Base-by-base conservation (phyloP, 2,329 filamentous ascomycete species). In the Trichoderma sp. region DNA sequence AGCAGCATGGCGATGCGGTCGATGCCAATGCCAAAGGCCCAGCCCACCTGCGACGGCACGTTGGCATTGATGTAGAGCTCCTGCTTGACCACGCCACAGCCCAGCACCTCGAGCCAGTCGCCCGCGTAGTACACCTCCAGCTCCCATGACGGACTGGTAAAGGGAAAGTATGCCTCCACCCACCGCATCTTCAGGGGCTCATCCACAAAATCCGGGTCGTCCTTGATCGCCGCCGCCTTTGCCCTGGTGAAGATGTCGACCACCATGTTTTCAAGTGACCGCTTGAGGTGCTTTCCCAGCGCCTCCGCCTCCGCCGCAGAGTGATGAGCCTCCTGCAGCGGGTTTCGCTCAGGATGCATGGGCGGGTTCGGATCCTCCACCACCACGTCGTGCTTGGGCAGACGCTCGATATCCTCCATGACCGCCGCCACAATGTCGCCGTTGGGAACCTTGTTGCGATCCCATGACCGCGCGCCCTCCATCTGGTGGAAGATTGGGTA, bases 401-500 rank as follows among this genome's bases (percentile, higher is more conserved):
- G 84, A 64, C 80, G 84, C 64, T 88, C 86, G 32, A 96, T 73
- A 75, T 97, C 92, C 39, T 84, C 84, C 81, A 85, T 87, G 8
- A 98, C 89, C 13, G 87, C 86, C 17, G 87, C 82, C 1, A 86
- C 86, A 19, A 93, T 77, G 71, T 90, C 85, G 19, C 83, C 84
- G 69, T 79, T 82, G 65, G 82, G 84, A 53, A 86, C 86, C 76
- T 82, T 85, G 32, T 77, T 83, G 10, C 92, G 87, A 76, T 95
- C 91, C 94, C 95, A 99, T 64, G 93, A 90, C 73, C 91, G 86
- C 9, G 94, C 94, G 13, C 93, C 94, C 78, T 99, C 95, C 94
- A 98, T 98, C 81, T 99, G 95, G 80, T 99, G 95, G 79, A 99
- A 99, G 68, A 97, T 89, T 0, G 95, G 95, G 80, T 98, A 98